Evolutionary conservation across 106 monocot genomes (phyloP).

Genomic region (Narthecium ossifragum): DNA sequence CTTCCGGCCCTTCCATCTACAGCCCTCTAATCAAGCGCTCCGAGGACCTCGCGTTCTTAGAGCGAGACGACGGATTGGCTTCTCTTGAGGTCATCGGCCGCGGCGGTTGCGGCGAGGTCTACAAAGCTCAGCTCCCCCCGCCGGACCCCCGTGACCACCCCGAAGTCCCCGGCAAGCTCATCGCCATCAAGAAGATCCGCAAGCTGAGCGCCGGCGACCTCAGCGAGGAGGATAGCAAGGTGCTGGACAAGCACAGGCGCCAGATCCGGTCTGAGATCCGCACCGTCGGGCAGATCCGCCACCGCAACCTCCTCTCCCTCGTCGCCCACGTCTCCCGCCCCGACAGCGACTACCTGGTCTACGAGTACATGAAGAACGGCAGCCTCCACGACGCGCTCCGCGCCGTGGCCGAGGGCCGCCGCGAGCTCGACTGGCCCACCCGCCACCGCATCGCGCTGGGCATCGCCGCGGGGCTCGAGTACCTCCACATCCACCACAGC

Average conservation of each 20-base stretch:
- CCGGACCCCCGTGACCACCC: constrained; percentile 3
- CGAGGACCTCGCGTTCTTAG: constrained; percentile 51
- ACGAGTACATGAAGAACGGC: constrained; percentile 27
- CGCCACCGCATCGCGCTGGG: constrained; percentile 36
- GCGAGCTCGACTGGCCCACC: constrained; percentile 35
- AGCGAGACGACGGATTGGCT: constrained; percentile 44
- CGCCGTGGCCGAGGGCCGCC: neutral
- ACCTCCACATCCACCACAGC: constrained; percentile 54
- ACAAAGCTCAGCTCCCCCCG: constrained; percentile 18
- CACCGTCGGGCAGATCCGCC: constrained; percentile 21
- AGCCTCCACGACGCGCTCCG: constrained; percentile 15
- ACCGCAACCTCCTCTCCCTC: constrained; percentile 19
- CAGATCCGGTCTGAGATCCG: constrained; percentile 43
- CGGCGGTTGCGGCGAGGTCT: constrained; percentile 44
- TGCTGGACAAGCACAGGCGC: constrained; percentile 15
- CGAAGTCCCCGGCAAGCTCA: constrained; percentile 10
- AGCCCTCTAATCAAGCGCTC: constrained; percentile 37
- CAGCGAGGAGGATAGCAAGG: constrained; percentile 16
- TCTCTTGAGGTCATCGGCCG: constrained; percentile 33
- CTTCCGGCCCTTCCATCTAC: constrained; percentile 38
- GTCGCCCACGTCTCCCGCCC: constrained; percentile 17
- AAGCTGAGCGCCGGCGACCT: constrained; percentile 5
- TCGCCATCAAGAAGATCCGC: constrained; percentile 44
- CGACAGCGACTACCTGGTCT: constrained; percentile 21
- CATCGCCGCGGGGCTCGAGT: constrained; percentile 56